Base-by-base conservation (phyloP, 768 basidiomycete species). In the Saitozyma sp. region DNA sequence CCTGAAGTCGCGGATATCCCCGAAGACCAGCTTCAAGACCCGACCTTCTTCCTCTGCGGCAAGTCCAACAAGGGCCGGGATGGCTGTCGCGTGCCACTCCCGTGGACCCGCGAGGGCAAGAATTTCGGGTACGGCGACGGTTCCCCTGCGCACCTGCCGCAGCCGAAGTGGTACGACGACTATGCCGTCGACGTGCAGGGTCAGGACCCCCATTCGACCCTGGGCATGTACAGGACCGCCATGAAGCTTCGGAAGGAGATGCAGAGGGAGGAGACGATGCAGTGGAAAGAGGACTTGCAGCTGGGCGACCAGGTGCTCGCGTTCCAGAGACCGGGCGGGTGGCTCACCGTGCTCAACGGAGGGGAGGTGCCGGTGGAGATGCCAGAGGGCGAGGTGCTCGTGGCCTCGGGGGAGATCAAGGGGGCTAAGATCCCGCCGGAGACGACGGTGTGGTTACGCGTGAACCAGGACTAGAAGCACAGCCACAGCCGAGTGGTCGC, bases 31-130 rank as follows among this genome's bases (percentile, higher is more conserved):
- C 43, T 63, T 46, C 71, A 73, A 66, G 71, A 73, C 54, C 71
- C 71, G 17, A 59, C 55, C 9, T 73, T 73, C 58, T 63, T 52
- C 29, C 57, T 64, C 17, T 66, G 66, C 29, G 40, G 17, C 57
- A 64, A 38, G 60, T 67, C 39, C 45, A 17, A 46, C 45, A 46
- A 46, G 45, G 71, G 71, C 17, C 64, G 71, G 46, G 71, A 73
- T 37, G 71, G 71, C 0, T 73, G 71, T 60, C 50, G 71, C 56
- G 68, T 73, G 10, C 71, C 71, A 4, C 38, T 73, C 6, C 71
- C 71, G 0, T 69, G 71, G 69, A 52, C 50, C 0, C 42, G 13
- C 45, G 29, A n/a, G 53, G 42, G 11, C 38, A 49, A 17, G 59
- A 61, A 42, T 66, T 61, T 56, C 63, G 66, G 6, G 63, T 59